Evolutionary conservation across 192 early-diverging fungal species (phyloP).

Genomic region (Cetraspora pellucida): DNA sequence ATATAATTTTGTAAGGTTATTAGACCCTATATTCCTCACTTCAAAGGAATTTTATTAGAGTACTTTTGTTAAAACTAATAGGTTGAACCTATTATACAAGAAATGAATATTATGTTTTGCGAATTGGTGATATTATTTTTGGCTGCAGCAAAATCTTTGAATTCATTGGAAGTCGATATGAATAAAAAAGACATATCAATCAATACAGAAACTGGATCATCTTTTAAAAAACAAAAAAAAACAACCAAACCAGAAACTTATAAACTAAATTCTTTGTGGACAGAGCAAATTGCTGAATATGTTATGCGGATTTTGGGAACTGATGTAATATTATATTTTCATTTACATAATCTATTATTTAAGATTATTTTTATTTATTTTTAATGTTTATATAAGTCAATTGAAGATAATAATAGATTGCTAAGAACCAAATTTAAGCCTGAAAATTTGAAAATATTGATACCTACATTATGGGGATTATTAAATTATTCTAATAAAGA

Average conservation of each 20-base stretch:
- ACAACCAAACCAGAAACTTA: conserved; percentile 36
- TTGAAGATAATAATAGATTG: neutral
- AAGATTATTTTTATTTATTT: neutral
- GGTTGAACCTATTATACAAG: conserved; percentile 57
- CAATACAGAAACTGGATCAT: neutral
- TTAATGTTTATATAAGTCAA: neutral
- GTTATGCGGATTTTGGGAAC: conserved; percentile 54
- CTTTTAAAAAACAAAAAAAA: conserved; percentile 24
- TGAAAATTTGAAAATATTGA: conserved; percentile 48
- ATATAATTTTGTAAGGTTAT: too few relatives aligned
- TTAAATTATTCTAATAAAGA: conserved; percentile 49
- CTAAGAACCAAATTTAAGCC: conserved; percentile 35
- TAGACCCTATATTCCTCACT: too few relatives aligned
- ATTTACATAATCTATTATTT: neutral
- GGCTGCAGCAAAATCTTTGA: conserved; percentile 30
- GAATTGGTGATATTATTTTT: conserved; percentile 65
- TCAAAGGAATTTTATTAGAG: neutral
- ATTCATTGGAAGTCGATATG: conserved; percentile 33
- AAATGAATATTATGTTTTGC: conserved; percentile 73
- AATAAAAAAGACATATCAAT: too few relatives aligned
- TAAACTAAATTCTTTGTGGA: conserved; percentile 39
- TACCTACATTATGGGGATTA: conserved; percentile 57
- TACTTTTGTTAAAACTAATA: conserved; percentile 32
- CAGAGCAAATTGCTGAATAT: conserved; percentile 59
- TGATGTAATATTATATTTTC: conserved; percentile 34